A percentile compares a stretch with the other conserved stretches of the same genome.
Evolutionary conservation across 2,329 filamentous ascomycete genomes (phyloP).

Genomic region (Teratosphaeria zuluensis): DNA sequence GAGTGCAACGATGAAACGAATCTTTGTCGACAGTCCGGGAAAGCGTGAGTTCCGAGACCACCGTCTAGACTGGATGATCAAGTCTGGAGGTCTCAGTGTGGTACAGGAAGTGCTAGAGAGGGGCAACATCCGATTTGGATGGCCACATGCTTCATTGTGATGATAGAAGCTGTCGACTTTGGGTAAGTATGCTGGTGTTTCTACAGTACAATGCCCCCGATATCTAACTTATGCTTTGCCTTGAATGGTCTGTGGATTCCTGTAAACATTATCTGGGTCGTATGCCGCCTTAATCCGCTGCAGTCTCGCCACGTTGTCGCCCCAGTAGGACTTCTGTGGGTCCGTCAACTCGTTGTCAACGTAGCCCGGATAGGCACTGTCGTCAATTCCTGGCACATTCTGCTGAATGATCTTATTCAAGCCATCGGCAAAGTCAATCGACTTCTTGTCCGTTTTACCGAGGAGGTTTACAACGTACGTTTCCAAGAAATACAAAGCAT

Average conservation of each 20-base stretch:
- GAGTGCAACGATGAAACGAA: conserved; percentile 4
- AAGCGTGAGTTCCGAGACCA: conserved; percentile 20
- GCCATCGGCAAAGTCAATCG: conserved; percentile 1
- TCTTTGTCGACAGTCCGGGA: conserved; percentile 2
- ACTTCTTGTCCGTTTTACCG: conserved; percentile 4
- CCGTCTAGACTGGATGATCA: conserved; percentile 15
- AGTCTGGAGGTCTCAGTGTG: conserved; percentile 15
- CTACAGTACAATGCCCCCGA: not conserved
- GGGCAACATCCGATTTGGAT: conserved; percentile 14
- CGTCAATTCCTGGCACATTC: conserved; percentile 2
- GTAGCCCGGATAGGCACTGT: conserved; percentile 13
- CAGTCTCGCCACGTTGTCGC: conserved; percentile 20
- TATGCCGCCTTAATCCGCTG: conserved; percentile 23
- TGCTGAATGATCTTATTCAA: not conserved
- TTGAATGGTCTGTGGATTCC: conserved; percentile 10
- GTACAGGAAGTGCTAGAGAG: conserved; percentile 13
- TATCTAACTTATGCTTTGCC: not conserved
- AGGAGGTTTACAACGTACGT: conserved; percentile 10
- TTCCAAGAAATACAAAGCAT: conserved; percentile 13
- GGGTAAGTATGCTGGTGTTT: not conserved
- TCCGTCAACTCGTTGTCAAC: conserved; percentile 22
- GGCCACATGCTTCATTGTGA: conserved; percentile 1
- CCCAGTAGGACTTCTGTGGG: conserved; percentile 22
- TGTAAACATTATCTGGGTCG: conserved; percentile 22
- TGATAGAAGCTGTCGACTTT: not conserved